Conservation (phyloP, 129 eudicot species). For the Artemisia argyi region DNA sequence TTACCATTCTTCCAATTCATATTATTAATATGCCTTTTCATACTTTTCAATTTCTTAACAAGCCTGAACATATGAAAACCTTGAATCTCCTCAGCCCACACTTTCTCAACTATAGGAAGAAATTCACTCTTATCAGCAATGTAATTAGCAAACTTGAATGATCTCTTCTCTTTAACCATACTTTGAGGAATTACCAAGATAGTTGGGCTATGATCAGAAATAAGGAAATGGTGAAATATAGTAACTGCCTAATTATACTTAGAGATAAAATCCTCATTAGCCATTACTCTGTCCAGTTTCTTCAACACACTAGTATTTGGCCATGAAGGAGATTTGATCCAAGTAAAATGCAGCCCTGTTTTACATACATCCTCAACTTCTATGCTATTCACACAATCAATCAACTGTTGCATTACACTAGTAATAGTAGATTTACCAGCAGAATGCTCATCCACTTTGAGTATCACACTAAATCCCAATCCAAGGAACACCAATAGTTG, state of each 20-base stretch:
- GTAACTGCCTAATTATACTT: not conserved
- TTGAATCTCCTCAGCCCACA: not conserved
- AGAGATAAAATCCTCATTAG: not conserved
- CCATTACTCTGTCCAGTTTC: not conserved
- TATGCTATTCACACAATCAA: not conserved
- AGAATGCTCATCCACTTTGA: not conserved
- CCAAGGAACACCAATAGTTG: not conserved
- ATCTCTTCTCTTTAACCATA: too few relatives aligned
- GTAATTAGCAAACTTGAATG: not conserved
- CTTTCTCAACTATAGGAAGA: not conserved
- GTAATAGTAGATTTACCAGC: not conserved
- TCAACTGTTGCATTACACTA: not conserved
- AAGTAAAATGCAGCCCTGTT: not conserved
- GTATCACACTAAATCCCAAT: not conserved
- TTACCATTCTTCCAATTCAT: not conserved
- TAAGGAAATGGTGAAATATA: not conserved
- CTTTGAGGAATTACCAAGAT: not conserved
- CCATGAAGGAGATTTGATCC: not conserved
- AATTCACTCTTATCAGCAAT: not conserved
- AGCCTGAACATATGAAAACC: not conserved
- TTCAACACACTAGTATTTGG: not conserved
- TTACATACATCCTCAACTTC: not conserved
- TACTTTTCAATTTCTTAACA: too few relatives aligned
- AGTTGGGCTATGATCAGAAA: not conserved
- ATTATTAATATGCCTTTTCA: not conserved